A percentile compares a stretch with the other conserved stretches of the same genome.
phyloP scores from a whole-genome alignment of 2,329 filamentous ascomycete species.

The Colletotrichum sp. region DNA sequence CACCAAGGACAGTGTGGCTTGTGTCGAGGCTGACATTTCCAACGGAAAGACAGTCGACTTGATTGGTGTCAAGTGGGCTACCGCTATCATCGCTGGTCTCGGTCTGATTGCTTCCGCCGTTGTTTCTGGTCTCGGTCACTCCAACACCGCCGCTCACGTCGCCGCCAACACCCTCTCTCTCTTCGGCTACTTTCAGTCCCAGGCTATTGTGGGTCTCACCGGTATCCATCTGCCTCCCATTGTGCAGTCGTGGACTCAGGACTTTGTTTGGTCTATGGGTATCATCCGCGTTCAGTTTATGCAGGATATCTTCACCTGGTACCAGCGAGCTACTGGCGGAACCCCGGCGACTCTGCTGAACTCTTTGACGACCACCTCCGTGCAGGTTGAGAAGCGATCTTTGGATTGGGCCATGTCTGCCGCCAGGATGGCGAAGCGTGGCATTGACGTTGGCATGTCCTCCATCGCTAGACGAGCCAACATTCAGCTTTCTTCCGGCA shows the following conservation, averaged over 20 bases:
- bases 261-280: conserved; percentile 98
- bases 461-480: conserved; percentile 58
- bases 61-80: conserved; percentile 85
- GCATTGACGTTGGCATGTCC: conserved; percentile 32
- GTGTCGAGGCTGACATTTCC: conserved; percentile 85
- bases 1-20: conserved; percentile 71
- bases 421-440: conserved; percentile 51
- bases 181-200: conserved; percentile 92
- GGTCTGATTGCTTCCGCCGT: conserved; percentile 85
- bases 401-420: conserved; percentile 33
- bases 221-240: conserved; percentile 84
- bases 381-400: conserved; percentile 77
- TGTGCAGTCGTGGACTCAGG: conserved; percentile 92
- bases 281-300: conserved; percentile 89
- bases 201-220: conserved; percentile 88
- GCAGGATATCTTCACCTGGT: conserved; percentile 91
- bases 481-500: conserved; percentile 57
- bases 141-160: conserved; percentile 93
- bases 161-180: conserved; percentile 93
- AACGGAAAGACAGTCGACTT: conserved; percentile 94
- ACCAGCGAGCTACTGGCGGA: conserved; percentile 90
- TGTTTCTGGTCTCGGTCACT: conserved; percentile 88
- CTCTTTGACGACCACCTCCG: conserved; percentile 74
- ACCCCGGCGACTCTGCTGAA: conserved; percentile 81
- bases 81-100: conserved; percentile 85